Evolutionary conservation across 1,284 basidiomycete genomes (phyloP).

Genomic region (Sphaerobolus stellatus): DNA sequence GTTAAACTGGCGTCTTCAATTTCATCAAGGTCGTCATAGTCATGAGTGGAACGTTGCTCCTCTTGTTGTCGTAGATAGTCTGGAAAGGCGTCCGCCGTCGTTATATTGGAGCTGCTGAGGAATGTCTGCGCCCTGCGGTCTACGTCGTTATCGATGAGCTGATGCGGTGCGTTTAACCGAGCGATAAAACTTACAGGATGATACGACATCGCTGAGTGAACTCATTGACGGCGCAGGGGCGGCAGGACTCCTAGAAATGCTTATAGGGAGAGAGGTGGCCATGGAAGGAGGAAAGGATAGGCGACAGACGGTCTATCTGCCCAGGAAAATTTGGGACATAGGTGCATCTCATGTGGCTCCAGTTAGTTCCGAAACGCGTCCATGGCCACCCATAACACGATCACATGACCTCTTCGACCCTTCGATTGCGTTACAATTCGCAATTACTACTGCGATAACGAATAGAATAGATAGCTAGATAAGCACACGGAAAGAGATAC

Average conservation of each 20-base stretch:
- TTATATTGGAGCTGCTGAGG: constrained; percentile 56
- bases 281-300: no score
- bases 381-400: no score
- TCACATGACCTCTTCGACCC: no score
- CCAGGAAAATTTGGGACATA: no score
- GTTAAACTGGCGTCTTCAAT: neutral
- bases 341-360: no score
- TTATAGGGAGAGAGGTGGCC: neutral
- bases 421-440: no score
- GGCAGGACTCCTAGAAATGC: neutral
- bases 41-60: constrained; percentile 27
- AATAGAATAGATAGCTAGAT: no score
- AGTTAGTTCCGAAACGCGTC: no score
- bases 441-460: no score
- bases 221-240: neutral
- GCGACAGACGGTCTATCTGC: no score
- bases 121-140: constrained; percentile 65
- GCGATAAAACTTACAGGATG: constrained; percentile 43
- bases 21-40: constrained; percentile 28
- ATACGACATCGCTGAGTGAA: constrained; percentile 47
- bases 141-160: constrained; percentile 26
- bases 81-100: constrained; percentile 34
- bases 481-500: no score
- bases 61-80: constrained; percentile 38
- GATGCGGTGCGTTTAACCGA: constrained; percentile 7